Evolutionary conservation across 768 basidiomycete genomes (phyloP).

Genomic region (Lentinula edodes): DNA sequence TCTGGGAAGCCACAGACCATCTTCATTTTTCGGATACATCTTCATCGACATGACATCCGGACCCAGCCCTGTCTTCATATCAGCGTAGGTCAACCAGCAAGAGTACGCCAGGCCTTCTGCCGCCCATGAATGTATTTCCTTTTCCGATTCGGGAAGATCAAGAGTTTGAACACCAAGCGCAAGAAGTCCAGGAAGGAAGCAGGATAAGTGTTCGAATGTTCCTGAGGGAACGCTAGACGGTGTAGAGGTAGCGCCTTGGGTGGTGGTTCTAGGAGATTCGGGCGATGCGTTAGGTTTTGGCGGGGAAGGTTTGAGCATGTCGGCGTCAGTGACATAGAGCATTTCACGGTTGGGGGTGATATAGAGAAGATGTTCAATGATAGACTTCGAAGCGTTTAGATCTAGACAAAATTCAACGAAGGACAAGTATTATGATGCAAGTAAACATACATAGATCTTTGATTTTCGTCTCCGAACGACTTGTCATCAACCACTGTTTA

Average conservation of each 20-base stretch:
- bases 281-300: not conserved
- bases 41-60: constrained; percentile 47
- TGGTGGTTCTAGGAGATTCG: not conserved
- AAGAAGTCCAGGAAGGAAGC: constrained; percentile 63
- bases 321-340: constrained; percentile 57
- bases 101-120: constrained; percentile 58
- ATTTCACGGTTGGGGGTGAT: constrained; percentile 51
- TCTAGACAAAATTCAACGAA: constrained; percentile 21
- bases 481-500: constrained; percentile 61
- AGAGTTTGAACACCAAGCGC: constrained; percentile 56
- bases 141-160: constrained; percentile 24
- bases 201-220: constrained; percentile 61
- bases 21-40: constrained; percentile 8
- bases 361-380: constrained; percentile 53
- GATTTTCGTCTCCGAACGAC: constrained; percentile 41
- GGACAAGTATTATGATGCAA: constrained; percentile 15
- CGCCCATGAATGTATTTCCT: constrained; percentile 50
- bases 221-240: constrained; percentile 23
- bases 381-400: constrained; percentile 48
- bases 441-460: constrained; percentile 49
- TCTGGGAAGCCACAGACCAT: constrained; percentile 33
- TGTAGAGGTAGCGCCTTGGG: not conserved
- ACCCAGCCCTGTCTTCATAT: constrained; percentile 58
- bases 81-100: constrained; percentile 60
- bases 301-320: constrained; percentile 11